Evolutionary conservation across 2,329 filamentous ascomycete genomes (phyloP).

Genomic region (Fusarium sp.): DNA sequence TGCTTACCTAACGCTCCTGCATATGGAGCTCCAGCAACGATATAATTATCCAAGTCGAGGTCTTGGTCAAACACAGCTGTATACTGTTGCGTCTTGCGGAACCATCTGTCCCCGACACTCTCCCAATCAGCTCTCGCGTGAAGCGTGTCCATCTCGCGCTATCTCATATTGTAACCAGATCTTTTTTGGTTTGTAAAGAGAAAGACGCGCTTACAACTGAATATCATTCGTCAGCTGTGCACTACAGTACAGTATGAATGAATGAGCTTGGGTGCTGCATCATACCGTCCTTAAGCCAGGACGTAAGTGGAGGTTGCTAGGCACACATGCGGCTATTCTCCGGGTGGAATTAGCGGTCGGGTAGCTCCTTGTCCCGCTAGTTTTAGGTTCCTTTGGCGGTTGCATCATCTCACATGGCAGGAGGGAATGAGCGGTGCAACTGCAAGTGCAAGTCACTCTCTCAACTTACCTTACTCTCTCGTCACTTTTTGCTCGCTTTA

Average conservation of each 20-base stretch:
- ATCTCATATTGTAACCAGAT: constrained; percentile 46
- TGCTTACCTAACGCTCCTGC: constrained; percentile 88
- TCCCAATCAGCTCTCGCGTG: constrained; percentile 92
- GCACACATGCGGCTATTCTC: constrained; percentile 45
- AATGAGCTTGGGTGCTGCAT: constrained; percentile 25
- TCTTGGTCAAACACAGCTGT: constrained; percentile 93
- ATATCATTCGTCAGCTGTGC: constrained; percentile 17
- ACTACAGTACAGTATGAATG: constrained; percentile 22
- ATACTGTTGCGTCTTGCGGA: constrained; percentile 94
- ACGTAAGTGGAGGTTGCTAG: constrained; percentile 30
- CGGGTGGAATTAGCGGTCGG: constrained; percentile 44
- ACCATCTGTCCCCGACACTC: constrained; percentile 91
- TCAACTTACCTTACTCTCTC: constrained; percentile 2
- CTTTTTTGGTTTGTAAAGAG: not conserved
- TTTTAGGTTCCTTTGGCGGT: constrained; percentile 19
- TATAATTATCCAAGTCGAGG: constrained; percentile 93
- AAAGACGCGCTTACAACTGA: constrained; percentile 7
- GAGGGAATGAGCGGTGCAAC: constrained; percentile 33
- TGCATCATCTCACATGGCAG: constrained; percentile 43
- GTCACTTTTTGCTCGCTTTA: constrained; percentile 2
- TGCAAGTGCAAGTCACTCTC: constrained; percentile 8
- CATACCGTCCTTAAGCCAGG: constrained; percentile 9
- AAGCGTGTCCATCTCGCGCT: constrained; percentile 63
- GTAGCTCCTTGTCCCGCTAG: constrained; percentile 23
- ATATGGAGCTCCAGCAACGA: constrained; percentile 91